Evolutionary conservation across 78 protist species (phyloP).

Genomic region (Tieghemostelium lacteum): DNA sequence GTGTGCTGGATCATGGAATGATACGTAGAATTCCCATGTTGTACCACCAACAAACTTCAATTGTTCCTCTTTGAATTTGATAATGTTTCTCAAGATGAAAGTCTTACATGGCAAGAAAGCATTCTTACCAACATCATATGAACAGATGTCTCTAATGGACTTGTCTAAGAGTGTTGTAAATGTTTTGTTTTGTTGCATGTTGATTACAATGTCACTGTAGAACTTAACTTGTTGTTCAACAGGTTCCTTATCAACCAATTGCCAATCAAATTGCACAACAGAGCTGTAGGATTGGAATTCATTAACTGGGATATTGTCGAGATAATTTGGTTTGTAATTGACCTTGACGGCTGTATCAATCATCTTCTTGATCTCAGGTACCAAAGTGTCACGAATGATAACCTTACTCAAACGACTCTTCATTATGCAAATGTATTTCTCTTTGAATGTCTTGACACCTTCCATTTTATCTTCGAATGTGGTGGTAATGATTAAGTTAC

Average conservation of each 20-base stretch:
- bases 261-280: conserved; percentile 40
- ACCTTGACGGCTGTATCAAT: conserved; percentile 35
- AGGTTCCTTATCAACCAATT: conserved; percentile 45
- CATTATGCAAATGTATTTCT: conserved; percentile 13
- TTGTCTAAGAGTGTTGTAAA: background rate
- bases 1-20: conserved; percentile 28
- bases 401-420: conserved; percentile 51
- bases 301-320: conserved; percentile 33
- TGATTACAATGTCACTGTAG: background rate
- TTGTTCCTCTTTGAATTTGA: conserved; percentile 30
- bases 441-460: conserved; percentile 52
- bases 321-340: conserved; percentile 11
- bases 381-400: conserved; percentile 19
- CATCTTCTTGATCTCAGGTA: conserved; percentile 33
- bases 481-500: conserved; percentile 3
- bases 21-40: conserved; percentile 34
- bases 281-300: background rate
- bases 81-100: conserved; percentile 19
- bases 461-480: conserved; percentile 65
- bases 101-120: conserved; percentile 13
- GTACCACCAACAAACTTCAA: background rate
- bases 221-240: conserved; percentile 19
- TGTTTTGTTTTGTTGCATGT: background rate
- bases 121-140: conserved; percentile 63
- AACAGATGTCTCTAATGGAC: conserved; percentile 32